Evolutionary conservation across 805 yeast species (phyloP).

Genomic region (Lachancea nothofagi): DNA sequence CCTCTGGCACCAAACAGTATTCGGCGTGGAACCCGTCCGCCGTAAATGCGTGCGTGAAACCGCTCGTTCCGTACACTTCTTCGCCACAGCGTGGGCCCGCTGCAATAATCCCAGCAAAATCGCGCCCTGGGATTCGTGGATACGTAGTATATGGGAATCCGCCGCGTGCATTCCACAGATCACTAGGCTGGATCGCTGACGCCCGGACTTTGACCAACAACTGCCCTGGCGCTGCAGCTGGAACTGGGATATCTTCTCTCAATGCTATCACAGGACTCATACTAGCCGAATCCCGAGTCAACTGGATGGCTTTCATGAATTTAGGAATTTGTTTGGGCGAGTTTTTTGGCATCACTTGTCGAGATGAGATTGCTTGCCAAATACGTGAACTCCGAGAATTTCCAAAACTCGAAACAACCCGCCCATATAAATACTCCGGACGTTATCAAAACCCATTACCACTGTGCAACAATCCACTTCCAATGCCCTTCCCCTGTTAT

Average conservation of each 20-base stretch:
- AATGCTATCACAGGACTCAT: background rate
- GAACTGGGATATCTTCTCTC: background rate
- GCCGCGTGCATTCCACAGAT: slow-evolving; percentile 8
- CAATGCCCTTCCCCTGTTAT: no score
- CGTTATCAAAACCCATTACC: no score
- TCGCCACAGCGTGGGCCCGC: slow-evolving; percentile 10
- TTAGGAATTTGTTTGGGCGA: background rate
- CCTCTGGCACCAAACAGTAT: slow-evolving; percentile 7
- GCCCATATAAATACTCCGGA: no score
- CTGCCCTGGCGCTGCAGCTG: slow-evolving; percentile 41
- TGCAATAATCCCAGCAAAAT: slow-evolving; percentile 8
- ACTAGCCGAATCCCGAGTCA: background rate
- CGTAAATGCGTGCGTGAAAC: slow-evolving; percentile 7
- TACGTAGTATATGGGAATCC: slow-evolving; percentile 11
- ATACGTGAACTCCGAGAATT: no score
- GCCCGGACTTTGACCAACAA: slow-evolving; percentile 7
- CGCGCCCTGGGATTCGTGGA: slow-evolving; percentile 10
- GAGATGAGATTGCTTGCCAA: no score
- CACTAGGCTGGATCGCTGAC: slow-evolving; percentile 10
- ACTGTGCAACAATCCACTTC: no score
- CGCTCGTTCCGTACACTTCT: slow-evolving; percentile 10
- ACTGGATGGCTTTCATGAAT: slow-evolving; percentile 5
- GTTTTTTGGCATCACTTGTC: no score
- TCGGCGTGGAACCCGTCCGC: slow-evolving; percentile 9
- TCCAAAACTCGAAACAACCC: no score